Percentiles rank a stretch among this genome's conserved stretches.
Evolutionary conservation across 1,284 basidiomycete species (phyloP).

Genomic region (Naganishia albida): DNA sequence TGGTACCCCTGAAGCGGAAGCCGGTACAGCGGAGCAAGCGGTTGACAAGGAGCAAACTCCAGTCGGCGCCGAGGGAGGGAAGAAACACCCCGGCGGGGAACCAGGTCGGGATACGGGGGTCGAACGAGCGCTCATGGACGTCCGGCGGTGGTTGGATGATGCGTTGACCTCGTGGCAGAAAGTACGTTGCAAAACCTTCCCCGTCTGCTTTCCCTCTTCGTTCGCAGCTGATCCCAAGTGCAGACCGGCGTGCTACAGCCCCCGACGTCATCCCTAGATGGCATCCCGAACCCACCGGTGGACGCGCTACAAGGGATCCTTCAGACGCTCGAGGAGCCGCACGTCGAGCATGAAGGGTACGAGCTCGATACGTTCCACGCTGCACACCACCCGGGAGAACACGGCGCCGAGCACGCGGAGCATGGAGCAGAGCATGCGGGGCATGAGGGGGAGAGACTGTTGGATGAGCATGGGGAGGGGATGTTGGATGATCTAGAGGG

Average conservation of each 20-base stretch:
- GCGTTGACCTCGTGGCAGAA: constrained; percentile 46
- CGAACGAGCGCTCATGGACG: constrained; percentile 46
- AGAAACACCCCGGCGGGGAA: constrained; percentile 24
- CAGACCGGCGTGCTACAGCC: constrained; percentile 24
- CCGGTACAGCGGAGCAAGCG: too few relatives aligned
- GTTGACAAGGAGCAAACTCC: constrained; percentile 6
- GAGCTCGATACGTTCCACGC: not conserved
- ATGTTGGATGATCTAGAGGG: constrained; percentile 17
- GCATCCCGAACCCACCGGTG: constrained; percentile 10
- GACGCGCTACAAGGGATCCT: not conserved
- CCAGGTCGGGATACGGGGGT: constrained; percentile 34
- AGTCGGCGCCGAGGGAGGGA: not conserved
- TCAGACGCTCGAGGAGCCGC: not conserved
- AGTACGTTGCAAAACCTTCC: constrained; percentile 35
- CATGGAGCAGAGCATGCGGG: not conserved
- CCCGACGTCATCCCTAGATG: constrained; percentile 5
- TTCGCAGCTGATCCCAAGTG: not conserved
- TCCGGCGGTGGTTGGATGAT: constrained; percentile 46
- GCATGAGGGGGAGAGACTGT: not conserved
- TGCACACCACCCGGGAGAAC: not conserved
- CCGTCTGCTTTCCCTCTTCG: not conserved
- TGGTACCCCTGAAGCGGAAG: not conserved
- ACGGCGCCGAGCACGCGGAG: constrained; percentile 3
- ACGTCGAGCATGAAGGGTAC: not conserved
- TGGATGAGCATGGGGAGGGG: constrained; percentile 6